A percentile compares a stretch with the other conserved stretches of the same genome.
Evolutionary conservation across 345 rosid species (phyloP).

Genomic region (Linum lewisii): DNA sequence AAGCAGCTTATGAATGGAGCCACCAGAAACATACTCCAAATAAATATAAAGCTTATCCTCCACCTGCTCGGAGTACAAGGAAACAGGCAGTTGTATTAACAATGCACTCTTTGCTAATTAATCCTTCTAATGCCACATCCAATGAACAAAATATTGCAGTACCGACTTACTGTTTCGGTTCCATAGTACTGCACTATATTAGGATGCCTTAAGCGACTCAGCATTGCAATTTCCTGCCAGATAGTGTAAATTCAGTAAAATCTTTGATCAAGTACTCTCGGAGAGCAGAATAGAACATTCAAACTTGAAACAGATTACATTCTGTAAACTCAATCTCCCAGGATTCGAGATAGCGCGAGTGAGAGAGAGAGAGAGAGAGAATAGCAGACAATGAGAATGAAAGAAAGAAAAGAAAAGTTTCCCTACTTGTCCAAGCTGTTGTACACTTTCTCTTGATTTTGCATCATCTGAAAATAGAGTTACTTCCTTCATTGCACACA

Average conservation of each 20-base stretch:
- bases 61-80: conserved; percentile 27
- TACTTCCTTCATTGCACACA: conserved; percentile 93
- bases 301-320: neutral
- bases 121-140: neutral
- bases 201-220: conserved; percentile 59
- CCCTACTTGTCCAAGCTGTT: conserved; percentile 59
- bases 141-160: too few species aligned
- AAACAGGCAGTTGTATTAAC: neutral
- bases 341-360: neutral
- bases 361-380: neutral
- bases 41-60: conserved; percentile 58
- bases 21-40: conserved; percentile 75
- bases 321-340: too few species aligned
- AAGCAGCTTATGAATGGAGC: conserved; percentile 70
- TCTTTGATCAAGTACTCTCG: conserved; percentile 3
- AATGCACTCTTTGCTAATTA: neutral
- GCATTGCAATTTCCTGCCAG: conserved; percentile 56
- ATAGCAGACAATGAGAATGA: neutral
- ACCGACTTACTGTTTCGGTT: conserved; percentile 25
- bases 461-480: conserved; percentile 70
- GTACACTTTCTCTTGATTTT: conserved; percentile 66
- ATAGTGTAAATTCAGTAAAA: conserved; percentile 3
- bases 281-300: neutral
- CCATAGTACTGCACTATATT: conserved; percentile 75
- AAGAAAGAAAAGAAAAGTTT: conserved; percentile 5